These are phyloP conservation scores for Colletotrichum sp. DNA, from an alignment of 2,329 filamentous ascomycete genomes.

Conservation along the genomic window DNA sequence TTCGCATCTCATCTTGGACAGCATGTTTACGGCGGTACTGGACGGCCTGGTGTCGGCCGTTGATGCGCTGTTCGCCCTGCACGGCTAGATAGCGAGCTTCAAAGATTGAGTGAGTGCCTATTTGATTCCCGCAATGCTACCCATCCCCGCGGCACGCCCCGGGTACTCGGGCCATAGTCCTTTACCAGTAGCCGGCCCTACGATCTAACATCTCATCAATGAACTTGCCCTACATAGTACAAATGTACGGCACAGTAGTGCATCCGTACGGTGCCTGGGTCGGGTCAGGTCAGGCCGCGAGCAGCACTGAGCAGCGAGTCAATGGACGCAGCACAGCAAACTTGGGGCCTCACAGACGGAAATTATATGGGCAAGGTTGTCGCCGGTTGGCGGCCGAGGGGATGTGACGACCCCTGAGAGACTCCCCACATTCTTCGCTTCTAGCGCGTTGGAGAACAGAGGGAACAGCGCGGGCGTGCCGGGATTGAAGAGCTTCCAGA, in stretches of 20 bases:
- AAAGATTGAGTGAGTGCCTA: background rate
- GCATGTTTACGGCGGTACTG: background rate
- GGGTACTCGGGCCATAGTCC: background rate
- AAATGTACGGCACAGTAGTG: background rate
- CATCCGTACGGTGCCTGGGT: background rate
- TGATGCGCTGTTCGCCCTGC: background rate
- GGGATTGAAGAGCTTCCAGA: conserved; percentile 2
- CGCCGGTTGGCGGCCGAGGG: background rate
- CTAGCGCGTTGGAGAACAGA: background rate
- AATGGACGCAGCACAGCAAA: background rate
- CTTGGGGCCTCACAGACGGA: background rate
- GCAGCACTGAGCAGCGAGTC: background rate
- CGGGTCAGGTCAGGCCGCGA: background rate
- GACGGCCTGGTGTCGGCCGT: background rate
- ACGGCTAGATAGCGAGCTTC: background rate
- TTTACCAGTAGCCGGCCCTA: background rate
- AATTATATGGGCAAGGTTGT: background rate
- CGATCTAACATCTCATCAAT: background rate
- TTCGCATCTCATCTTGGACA: background rate
- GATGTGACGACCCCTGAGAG: background rate
- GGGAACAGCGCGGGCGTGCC: background rate
- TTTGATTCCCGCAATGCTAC: background rate
- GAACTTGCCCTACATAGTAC: background rate
- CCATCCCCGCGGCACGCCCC: background rate
- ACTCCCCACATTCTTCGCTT: conserved; percentile 4